Evolutionary conservation across 2,329 filamentous ascomycete genomes (phyloP).

Genomic region (Fulvia fulva): DNA sequence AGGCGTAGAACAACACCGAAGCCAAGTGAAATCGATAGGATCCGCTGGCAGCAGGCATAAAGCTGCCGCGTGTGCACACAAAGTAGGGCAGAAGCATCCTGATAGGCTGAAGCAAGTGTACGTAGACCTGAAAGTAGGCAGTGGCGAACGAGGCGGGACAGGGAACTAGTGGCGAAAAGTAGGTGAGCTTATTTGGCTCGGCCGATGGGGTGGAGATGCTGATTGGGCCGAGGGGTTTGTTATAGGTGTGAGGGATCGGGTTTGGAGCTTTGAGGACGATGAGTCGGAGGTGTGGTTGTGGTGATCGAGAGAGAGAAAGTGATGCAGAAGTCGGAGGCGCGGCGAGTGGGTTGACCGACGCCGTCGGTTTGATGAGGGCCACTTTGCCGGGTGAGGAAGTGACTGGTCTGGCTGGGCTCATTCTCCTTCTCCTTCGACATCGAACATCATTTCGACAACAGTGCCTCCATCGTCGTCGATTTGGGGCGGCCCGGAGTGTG

Average conservation of each 20-base stretch:
- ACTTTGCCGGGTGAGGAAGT: background rate
- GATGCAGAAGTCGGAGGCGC: background rate
- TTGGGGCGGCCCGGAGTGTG: no score
- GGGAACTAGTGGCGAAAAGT: conserved; percentile 3
- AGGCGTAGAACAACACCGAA: conserved; percentile 3
- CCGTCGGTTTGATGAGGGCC: background rate
- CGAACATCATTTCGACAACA: no score
- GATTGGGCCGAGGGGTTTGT: conserved; percentile 2
- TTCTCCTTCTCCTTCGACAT: no score
- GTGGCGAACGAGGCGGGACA: conserved; percentile 10
- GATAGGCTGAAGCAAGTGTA: conserved; percentile 18
- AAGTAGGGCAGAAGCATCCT: conserved; percentile 12
- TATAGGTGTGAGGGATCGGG: background rate
- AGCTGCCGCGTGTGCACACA: conserved; percentile 12
- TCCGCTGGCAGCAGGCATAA: conserved; percentile 11
- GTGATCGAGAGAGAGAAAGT: background rate
- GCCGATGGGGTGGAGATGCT: background rate
- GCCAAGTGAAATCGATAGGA: conserved; percentile 10
- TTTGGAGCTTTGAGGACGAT: background rate
- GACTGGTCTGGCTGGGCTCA: no score
- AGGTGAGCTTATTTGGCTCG: background rate
- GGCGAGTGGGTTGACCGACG: background rate
- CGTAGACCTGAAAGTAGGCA: conserved; percentile 15
- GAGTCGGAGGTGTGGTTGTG: background rate
- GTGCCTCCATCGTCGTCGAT: no score